Evolutionary conservation across 2,329 filamentous ascomycete species (phyloP), one percentile per base, ranked within the genome.

Genomic region (Furcasterigmium furcatum): DNA sequence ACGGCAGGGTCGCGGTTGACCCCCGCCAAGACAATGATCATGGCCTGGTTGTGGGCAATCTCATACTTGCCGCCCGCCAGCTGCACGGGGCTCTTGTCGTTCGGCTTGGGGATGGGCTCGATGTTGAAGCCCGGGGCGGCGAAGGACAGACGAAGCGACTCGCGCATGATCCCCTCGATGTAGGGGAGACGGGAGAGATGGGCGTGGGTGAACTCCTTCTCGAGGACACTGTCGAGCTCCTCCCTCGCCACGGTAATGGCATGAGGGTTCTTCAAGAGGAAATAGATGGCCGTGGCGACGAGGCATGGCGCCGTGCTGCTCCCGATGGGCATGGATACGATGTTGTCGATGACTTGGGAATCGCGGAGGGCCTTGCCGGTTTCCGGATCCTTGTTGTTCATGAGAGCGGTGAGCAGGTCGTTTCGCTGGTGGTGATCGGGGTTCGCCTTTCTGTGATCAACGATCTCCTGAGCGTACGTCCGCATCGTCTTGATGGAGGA

Each of bases 291-390:
- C 8, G 63, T 67, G 49, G 62, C 67, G 49, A 76, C 56, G 55
- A 67, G 63, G 47, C 69, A 72, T 2, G 73, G 73, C 4, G 73
- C 69, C 0, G 74, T 77, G 57, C 67, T 72, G 59, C 68, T 74
- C 4, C 76, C 79, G 43, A 82, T 82, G 34, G 85, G 75, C 69
- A 88, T 85, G 3, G 77, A 77, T 44, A 87, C 78, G 52, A 88
- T 81, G 59, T 88, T 84, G 60, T 87, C 81, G 40, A 85, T 73
- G 41, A 87, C 74, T 48, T 79, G 77, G 9, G 76, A 75, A 5
- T 86, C 77, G 5, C 66, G 74, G 52, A 88, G 68, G 3, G 64
- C 64, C 47, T 73, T 68, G 22, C 79, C 80, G 0, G 83, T 86
- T 56, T 84, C 73, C 1, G 80, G 76, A 51, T 88, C 85, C 34